Percentiles rank a stretch among this genome's conserved stretches.
Conservation (phyloP, 306 rosid species). For the Lagenaria siceraria region DNA sequence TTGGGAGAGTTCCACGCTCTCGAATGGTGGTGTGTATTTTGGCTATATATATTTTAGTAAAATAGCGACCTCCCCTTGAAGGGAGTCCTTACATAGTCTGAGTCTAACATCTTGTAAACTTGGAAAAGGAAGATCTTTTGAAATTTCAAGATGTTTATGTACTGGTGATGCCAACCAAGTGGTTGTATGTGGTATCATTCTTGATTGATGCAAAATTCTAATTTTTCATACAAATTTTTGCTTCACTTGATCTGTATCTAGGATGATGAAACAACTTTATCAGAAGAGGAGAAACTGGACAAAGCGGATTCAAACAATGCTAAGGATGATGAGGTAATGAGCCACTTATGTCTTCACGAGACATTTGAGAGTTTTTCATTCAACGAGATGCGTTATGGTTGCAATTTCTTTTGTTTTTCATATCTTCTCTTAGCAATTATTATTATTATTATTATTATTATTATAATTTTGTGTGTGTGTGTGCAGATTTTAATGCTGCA, state of each 20-base stretch:
- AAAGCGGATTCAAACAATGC: constrained; percentile 49
- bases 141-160: background rate
- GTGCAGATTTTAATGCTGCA: constrained; percentile 76
- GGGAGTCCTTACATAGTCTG: background rate
- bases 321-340: constrained; percentile 73
- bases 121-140: background rate
- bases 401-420: constrained; percentile 3
- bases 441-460: background rate
- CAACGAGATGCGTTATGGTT: background rate
- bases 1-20: too few species aligned
- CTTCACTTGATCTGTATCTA: constrained; percentile 13
- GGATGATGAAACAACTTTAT: constrained; percentile 94
- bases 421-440: constrained; percentile 7
- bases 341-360: background rate
- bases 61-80: too few species aligned
- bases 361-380: background rate
- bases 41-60: too few species aligned
- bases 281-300: constrained; percentile 87
- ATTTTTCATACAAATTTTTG: background rate
- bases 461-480: too few species aligned
- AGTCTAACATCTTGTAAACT: background rate
- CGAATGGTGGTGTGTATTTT: too few species aligned
- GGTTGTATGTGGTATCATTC: background rate
- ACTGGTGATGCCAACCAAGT: background rate
- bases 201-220: background rate